Percentiles rank a stretch among this genome's conserved stretches.
These are phyloP conservation scores for Emiliania huxleyi DNA, from an alignment of 78 protist species.

Conservation along the genomic window DNA sequence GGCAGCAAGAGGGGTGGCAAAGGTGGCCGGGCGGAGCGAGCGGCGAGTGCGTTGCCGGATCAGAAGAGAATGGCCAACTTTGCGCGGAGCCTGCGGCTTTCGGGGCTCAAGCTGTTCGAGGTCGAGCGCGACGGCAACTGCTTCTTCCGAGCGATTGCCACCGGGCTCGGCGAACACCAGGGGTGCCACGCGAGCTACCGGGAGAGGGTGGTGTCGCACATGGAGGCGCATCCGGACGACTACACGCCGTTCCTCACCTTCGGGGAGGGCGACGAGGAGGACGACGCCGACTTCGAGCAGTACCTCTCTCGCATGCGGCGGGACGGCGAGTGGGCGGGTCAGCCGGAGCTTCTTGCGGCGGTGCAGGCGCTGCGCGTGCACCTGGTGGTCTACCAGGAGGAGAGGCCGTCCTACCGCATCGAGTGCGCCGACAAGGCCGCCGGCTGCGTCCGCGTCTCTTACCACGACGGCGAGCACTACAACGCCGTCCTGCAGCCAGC, in stretches of 20 bases:
- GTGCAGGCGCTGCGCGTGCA: neutral
- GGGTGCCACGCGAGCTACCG: neutral
- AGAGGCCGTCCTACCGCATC: neutral
- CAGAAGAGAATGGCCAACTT: too few species aligned
- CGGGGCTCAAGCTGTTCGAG: too few species aligned
- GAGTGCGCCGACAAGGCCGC: neutral
- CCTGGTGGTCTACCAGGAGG: neutral
- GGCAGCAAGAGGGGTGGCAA: too few species aligned
- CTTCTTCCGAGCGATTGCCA: neutral
- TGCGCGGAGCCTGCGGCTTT: too few species aligned
- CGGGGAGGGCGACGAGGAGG: neutral
- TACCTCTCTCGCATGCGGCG: neutral
- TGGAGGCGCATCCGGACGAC: neutral
- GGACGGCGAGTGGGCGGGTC: slow-evolving; percentile 30
- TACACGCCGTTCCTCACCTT: neutral
- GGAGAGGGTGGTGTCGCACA: neutral
- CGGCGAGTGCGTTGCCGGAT: too few species aligned
- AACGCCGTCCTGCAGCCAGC: too few species aligned
- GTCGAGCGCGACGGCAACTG: slow-evolving; percentile 12
- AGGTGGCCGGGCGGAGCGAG: too few species aligned
- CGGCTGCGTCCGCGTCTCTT: neutral
- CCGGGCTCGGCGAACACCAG: neutral
- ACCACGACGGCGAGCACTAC: slow-evolving; percentile 26
- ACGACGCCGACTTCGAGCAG: neutral
- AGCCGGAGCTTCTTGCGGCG: neutral